A percentile compares a stretch with the other conserved stretches of the same genome.
phyloP scores from a whole-genome alignment of 2,329 filamentous ascomycete species.

The Aureobasidium sp. region DNA sequence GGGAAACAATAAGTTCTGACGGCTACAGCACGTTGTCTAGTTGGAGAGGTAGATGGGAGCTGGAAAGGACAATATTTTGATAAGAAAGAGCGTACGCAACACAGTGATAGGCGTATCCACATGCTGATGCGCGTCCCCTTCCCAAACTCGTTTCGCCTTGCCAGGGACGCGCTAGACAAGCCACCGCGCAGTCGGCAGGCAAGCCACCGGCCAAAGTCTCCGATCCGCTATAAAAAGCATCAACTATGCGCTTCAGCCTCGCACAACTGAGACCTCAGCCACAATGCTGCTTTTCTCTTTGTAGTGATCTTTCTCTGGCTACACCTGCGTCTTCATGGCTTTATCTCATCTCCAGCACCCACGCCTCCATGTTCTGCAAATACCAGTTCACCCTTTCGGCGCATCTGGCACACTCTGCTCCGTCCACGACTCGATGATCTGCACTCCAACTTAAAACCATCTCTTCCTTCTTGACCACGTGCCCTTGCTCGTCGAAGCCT shows the following conservation, averaged over 20 bases:
- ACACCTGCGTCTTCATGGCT: background rate
- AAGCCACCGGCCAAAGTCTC: background rate
- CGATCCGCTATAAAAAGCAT: slow-evolving; percentile 1
- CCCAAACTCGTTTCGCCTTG: slow-evolving; percentile 6
- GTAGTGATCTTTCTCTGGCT: background rate
- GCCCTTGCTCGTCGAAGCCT: slow-evolving; percentile 55
- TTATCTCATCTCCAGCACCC: slow-evolving; percentile 74
- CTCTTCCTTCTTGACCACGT: slow-evolving; percentile 67
- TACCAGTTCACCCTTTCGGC: slow-evolving; percentile 71
- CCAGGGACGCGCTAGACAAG: slow-evolving; percentile 1
- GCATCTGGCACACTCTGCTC: slow-evolving; percentile 87
- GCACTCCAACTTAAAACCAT: slow-evolving; percentile 95
- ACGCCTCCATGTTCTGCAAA: slow-evolving; percentile 77
- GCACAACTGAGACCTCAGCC: background rate
- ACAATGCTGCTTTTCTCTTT: background rate
- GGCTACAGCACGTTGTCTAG: background rate
- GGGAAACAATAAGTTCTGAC: background rate
- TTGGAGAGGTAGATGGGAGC: background rate
- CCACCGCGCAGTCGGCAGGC: background rate
- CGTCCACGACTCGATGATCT: slow-evolving; percentile 89
- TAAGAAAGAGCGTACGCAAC: slow-evolving; percentile 5
- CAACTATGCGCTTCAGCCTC: background rate
- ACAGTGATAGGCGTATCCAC: background rate
- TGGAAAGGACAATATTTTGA: background rate
- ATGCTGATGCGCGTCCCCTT: slow-evolving; percentile 9